Evolutionary conservation across 1,139 yeast species (phyloP), one percentile per base, ranked within the genome.

Genomic region (Hansenula sp.): DNA sequence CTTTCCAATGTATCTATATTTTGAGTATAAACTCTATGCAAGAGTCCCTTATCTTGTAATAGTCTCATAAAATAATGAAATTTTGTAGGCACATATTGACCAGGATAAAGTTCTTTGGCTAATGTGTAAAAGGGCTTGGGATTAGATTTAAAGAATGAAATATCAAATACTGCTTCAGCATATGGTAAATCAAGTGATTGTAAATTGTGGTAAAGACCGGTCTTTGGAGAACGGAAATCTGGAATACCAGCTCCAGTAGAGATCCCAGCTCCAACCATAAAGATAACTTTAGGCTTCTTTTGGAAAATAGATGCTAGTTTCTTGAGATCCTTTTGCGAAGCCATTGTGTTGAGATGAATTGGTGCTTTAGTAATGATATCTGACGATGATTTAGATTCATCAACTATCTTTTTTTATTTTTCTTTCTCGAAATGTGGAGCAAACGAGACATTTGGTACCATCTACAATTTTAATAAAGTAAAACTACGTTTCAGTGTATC

Each of bases 111-210:
- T 52, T 88, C 97, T 16, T 77, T 77, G 0, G 96, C 95, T 41
- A 90, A 68, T 0, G 87, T 78, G 55, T 86, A 89, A 58, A 90
- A 90, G 0, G 97, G 94, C 48, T 76, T 71, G 0, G 97, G 97
- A 39, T 76, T 73, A 42, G 81, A 70, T 38, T 73, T 65, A 59
- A 88, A 87, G 61, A 78, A 92, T 26, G 81, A 89, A 27, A 90
- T 82, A 57, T 89, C 97, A 60, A 90, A 92, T 1, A 92, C 96
- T 0, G 97, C 97, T 60, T 90, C 98, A 0, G 97, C 94, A 56
- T 77, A 89, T 6, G 97, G 97, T 36, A 90, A 67, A 33, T 86
- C 71, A 30, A 90, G 66, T 47, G 78, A 73, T 33, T 85, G 76
- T 42, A 92, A 66, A 57, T 92, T 90, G 47, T 90, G 78, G 55